phyloP scores from a whole-genome alignment of 805 yeast species.

The Saturnispora serradocipensis region DNA sequence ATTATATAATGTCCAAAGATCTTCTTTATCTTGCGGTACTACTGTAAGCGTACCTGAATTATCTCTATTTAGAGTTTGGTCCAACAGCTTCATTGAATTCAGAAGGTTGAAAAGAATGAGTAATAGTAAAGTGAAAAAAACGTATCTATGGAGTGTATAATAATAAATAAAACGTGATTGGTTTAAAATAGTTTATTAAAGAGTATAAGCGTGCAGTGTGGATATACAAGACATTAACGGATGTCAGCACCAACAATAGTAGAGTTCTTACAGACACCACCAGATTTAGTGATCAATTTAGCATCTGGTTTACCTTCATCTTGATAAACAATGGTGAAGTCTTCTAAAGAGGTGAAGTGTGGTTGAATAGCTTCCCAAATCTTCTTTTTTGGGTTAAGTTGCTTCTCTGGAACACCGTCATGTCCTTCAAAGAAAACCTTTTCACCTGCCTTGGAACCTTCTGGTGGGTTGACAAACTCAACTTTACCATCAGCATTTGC shows the following conservation, averaged over 20 bases:
- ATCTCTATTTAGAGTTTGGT: slow-evolving; percentile 45
- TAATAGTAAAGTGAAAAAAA: neutral
- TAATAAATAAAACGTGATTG: neutral
- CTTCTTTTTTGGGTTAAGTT: slow-evolving; percentile 96
- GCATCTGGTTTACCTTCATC: slow-evolving; percentile 65
- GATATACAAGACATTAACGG: neutral
- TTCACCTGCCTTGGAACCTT: slow-evolving; percentile 90
- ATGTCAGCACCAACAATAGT: slow-evolving; percentile 55
- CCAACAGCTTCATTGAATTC: slow-evolving; percentile 43
- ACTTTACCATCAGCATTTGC: slow-evolving; percentile 61
- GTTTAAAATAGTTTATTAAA: neutral
- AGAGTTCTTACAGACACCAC: slow-evolving; percentile 66
- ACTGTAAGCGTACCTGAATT: slow-evolving; percentile 57
- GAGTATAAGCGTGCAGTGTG: neutral
- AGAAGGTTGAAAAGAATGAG: neutral
- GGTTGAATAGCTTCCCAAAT: slow-evolving; percentile 96
- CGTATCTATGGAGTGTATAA: neutral
- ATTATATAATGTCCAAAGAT: slow-evolving; percentile 82
- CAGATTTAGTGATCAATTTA: slow-evolving; percentile 70
- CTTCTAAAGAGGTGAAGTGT: slow-evolving; percentile 69
- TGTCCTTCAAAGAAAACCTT: slow-evolving; percentile 90
- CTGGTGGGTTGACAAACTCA: slow-evolving; percentile 93
- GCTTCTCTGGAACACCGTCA: slow-evolving; percentile 83
- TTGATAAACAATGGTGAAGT: slow-evolving; percentile 70
- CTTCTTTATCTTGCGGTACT: slow-evolving; percentile 83